These are phyloP conservation scores for Phytophthora macrochlamydospora DNA, from an alignment of 352 stramenopile genomes.

Conservation along the genomic window DNA sequence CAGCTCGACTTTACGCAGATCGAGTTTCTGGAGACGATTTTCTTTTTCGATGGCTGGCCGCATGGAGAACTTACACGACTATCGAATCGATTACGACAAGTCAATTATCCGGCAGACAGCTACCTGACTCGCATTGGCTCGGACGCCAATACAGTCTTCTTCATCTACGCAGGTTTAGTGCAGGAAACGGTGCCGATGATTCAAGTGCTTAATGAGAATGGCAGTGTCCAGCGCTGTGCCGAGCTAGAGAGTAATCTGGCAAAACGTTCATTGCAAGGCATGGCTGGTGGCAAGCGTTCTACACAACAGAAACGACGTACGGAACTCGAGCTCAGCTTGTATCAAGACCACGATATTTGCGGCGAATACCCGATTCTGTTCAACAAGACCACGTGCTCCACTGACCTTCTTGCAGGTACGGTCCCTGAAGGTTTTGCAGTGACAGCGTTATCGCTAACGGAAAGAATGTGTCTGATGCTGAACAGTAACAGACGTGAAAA, in stretches of 20 bases:
- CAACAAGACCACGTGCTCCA: constrained; percentile 62
- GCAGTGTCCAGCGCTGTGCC: constrained; percentile 46
- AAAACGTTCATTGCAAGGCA: constrained; percentile 34
- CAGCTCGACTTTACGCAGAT: constrained; percentile 82
- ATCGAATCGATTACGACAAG: constrained; percentile 68
- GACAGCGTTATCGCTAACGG: too few relatives aligned
- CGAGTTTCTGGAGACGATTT: constrained; percentile 85
- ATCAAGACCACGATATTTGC: constrained; percentile 84
- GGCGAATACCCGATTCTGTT: constrained; percentile 71
- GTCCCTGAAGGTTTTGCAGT: too few relatives aligned
- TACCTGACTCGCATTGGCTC: constrained; percentile 74
- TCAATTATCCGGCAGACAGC: constrained; percentile 66
- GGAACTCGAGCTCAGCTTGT: constrained; percentile 76
- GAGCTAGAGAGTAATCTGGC: constrained; percentile 36
- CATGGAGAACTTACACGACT: constrained; percentile 74
- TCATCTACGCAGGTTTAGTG: constrained; percentile 80
- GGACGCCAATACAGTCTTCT: constrained; percentile 76
- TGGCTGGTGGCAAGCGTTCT: constrained; percentile 28
- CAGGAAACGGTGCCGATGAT: constrained; percentile 79
- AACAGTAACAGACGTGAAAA: constrained; percentile 79
- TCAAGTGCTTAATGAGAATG: constrained; percentile 69
- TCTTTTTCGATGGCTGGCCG: constrained; percentile 80
- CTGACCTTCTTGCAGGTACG: constrained; percentile 64
- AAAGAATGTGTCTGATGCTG: not conserved
- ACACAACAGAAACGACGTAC: constrained; percentile 51